These are phyloP conservation scores for Linnemannia schmuckeri DNA, from an alignment of 192 early-diverging fungal genomes.

Conservation along the genomic window DNA sequence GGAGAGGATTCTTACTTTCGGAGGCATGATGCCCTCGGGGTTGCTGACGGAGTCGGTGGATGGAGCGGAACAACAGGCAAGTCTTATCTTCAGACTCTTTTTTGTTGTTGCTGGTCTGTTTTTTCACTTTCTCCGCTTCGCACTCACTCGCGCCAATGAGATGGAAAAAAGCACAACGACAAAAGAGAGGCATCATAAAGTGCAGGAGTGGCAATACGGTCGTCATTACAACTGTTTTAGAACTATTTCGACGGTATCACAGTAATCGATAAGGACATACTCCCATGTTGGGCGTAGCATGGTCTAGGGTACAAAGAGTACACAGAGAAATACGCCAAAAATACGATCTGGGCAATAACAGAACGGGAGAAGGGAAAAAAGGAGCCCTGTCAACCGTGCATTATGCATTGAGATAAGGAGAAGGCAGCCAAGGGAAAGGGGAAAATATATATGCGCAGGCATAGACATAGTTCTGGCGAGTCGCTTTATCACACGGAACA, in stretches of 20 bases:
- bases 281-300: slow-evolving; percentile 1
- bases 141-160: not conserved
- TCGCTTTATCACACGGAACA: not conserved
- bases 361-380: not conserved
- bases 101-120: not conserved
- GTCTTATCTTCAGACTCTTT: slow-evolving; percentile 4
- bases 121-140: not conserved
- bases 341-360: slow-evolving; percentile 8
- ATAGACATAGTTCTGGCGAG: not conserved
- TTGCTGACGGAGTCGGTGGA: slow-evolving; percentile 96
- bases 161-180: not conserved
- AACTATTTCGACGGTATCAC: not conserved
- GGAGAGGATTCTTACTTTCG: slow-evolving; percentile 97
- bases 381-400: slow-evolving; percentile 10
- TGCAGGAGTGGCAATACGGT: not conserved
- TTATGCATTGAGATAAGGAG: slow-evolving; percentile 8
- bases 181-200: not conserved
- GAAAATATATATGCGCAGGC: not conserved
- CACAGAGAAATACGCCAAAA: not conserved
- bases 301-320: not conserved
- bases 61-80: slow-evolving; percentile 78
- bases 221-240: not conserved
- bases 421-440: not conserved
- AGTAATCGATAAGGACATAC: not conserved
- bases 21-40: slow-evolving; percentile 88